Percentiles rank a stretch among this genome's conserved stretches.
phyloP scores from a whole-genome alignment of 2,329 filamentous ascomycete species.

The Xylariaceae sp. region DNA sequence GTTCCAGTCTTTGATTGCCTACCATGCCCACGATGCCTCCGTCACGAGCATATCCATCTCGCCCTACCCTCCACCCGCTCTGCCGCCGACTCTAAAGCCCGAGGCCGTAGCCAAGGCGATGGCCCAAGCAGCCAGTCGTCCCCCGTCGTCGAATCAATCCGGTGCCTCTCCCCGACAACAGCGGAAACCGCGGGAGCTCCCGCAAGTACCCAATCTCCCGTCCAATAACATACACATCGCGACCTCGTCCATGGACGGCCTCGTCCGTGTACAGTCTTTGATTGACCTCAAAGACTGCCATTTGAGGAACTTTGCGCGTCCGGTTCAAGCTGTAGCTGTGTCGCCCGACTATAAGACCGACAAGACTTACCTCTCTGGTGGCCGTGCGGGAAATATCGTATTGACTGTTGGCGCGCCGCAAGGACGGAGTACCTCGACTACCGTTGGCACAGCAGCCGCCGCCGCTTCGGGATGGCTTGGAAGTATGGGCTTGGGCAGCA shows the following conservation, averaged over 20 bases:
- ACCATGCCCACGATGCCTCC: slow-evolving; percentile 88
- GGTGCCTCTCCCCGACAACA: slow-evolving; percentile 37
- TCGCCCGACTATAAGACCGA: slow-evolving; percentile 93
- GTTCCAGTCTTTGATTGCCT: slow-evolving; percentile 75
- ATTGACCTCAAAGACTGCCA: slow-evolving; percentile 86
- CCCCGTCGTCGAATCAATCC: slow-evolving; percentile 36
- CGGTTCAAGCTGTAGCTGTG: slow-evolving; percentile 86
- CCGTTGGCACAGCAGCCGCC: slow-evolving; percentile 73
- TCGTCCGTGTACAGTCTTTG: slow-evolving; percentile 86
- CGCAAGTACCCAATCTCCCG: slow-evolving; percentile 63
- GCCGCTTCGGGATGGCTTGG: slow-evolving; percentile 88
- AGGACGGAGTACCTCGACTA: slow-evolving; percentile 82
- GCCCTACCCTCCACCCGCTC: slow-evolving; percentile 66
- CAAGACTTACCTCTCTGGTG: slow-evolving; percentile 83
- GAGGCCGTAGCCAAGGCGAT: slow-evolving; percentile 36
- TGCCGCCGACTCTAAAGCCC: slow-evolving; percentile 39
- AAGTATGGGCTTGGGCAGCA: slow-evolving; percentile 72
- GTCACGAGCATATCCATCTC: slow-evolving; percentile 88
- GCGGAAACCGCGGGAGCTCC: slow-evolving; percentile 35
- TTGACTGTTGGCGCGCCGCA: slow-evolving; percentile 75
- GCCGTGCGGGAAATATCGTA: slow-evolving; percentile 79
- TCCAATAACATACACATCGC: slow-evolving; percentile 92
- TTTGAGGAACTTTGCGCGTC: slow-evolving; percentile 86
- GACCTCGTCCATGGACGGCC: slow-evolving; percentile 90
- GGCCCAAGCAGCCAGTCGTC: slow-evolving; percentile 32